Evolutionary conservation across 257 asterid species (phyloP), one percentile per base, ranked within the genome.

Genomic region (Capsicum baccatum): DNA sequence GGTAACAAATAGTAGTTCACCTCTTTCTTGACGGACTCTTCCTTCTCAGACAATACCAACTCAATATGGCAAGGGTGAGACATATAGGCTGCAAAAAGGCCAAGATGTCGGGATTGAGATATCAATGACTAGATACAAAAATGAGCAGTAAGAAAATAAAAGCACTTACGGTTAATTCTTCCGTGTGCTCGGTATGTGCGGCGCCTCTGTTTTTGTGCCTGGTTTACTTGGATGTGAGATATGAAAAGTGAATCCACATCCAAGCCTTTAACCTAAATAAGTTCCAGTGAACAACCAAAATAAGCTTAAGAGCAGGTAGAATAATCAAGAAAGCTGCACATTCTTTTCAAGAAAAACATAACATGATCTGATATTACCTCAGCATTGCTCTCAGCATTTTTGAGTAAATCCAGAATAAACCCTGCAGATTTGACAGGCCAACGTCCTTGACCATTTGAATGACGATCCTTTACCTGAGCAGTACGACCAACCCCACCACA

Each of bases 131-230:
- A 14, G 42, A 48, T 13, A 54, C 1, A 21, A 50, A 0, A 50
- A 80, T 39, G 33, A 9, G 26, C 64, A 44, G 79, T 3, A 14
- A 55, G 48, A 57, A 57, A 33, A 80, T 11, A n/a, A 21, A 47
- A 17, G 19, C 33, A 84, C 94, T 17, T 91, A 91, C 95, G 97
- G 79, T 93, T 93, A 8, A 93, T 93, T 88, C 95, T 88, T 58
- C 97, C 97, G 47, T 93, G 97, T 66, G 97, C 97, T 78, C 97
- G 94, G 89, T 93, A 93, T 0, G 97, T 91, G 68, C 97, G 90
- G 69, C 97, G 95, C 84, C 95, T 91, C 86, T 93, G 97, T 87
- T 91, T 93, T 73, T 88, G 92, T 6, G 97, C 97, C 83, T 93
- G 92, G 86, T 93, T 93, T 47, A 93, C 97, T 83, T 93, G 97